Conservation (phyloP, 2,329 filamentous ascomycete species). For the Rugonectria rugulosa region DNA sequence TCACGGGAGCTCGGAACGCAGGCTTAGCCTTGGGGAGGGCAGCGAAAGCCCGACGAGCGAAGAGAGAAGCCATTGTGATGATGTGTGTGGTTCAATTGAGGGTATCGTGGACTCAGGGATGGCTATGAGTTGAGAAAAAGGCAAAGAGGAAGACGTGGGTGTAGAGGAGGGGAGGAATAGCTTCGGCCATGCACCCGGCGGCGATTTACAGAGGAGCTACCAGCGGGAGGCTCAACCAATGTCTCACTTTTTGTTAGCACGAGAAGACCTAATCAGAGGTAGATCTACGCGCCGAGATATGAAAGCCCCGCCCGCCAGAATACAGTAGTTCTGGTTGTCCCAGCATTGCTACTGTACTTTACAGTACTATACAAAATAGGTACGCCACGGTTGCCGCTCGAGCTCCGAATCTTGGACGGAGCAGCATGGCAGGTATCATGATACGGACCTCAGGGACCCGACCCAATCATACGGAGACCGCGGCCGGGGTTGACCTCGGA, state of each 20-base stretch:
- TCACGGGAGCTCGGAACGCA: conserved; percentile 29
- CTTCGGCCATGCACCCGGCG: conserved; percentile 11
- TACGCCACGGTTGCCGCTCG: too few relatives aligned
- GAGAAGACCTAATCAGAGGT: too few relatives aligned
- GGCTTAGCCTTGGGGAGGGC: conserved; percentile 32
- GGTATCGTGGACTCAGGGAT: too few relatives aligned
- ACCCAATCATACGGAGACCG: not conserved
- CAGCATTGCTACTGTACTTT: too few relatives aligned
- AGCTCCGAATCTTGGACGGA: too few relatives aligned
- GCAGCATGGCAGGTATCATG: not conserved
- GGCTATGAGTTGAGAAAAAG: too few relatives aligned
- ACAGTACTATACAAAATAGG: too few relatives aligned
- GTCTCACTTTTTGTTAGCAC: not conserved
- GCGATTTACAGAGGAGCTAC: not conserved
- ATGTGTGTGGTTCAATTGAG: not conserved
- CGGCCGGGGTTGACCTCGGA: not conserved
- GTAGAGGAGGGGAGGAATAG: not conserved
- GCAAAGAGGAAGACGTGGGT: not conserved
- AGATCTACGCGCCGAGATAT: too few relatives aligned
- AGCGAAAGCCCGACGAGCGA: conserved; percentile 36
- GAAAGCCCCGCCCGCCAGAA: too few relatives aligned
- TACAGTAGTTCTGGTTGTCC: too few relatives aligned
- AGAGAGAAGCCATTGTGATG: conserved; percentile 32
- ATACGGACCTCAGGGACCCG: not conserved
- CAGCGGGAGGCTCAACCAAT: not conserved